Base-by-base conservation (phyloP, 1,284 basidiomycete species). In the Austroboletus novae-zelandiae region DNA sequence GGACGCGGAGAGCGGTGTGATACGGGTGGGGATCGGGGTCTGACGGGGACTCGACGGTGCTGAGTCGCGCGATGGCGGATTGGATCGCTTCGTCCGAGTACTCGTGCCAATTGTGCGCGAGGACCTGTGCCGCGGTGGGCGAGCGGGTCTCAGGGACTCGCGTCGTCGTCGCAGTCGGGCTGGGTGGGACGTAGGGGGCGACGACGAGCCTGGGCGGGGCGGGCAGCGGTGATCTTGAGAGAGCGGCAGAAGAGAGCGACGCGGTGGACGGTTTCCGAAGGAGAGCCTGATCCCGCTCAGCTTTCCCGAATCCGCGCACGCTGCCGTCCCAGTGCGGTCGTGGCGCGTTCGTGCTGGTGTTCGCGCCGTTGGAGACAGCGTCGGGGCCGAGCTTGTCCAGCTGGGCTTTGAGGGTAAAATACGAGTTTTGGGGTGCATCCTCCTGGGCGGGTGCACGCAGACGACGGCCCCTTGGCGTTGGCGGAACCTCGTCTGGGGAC, bases 31-130 rank as follows among this genome's bases (percentile, higher is more conserved):
- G 63, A 6, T 76, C 62, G 3, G 66, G 61, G 40, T 79, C 73
- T 5, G 75, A 71, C 2, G 77, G 75, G 0, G 79, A 74, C 29
- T 76, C 70, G 5, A 71, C 59, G 9, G 61, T 52, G 45, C 69
- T 61, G 29, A 83, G 64, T 17, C 66, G 67, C 0, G 83, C 76
- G 17, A 91, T 77, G 2, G 79, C 75, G 8, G 74, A 69, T 54
- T 84, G 79, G 40, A 91, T 84, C 1, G 77, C 82, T 44, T 86
- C 79, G 65, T 90, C 86, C 1, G 84, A 81, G 57, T 81, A 82
- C 40, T 82, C 78, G 60, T 89, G 84, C 85, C 86, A 89, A 60
- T 74, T 77, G 6, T 79, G 84, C 3, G 73, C 70, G 17, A 89
- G 72, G 15, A 89, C 73, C 54, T 78, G 75, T 4, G 73, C 62